Percentiles rank a stretch among this genome's conserved stretches.
Conservation (phyloP, 2,329 filamentous ascomycete genomes). For the Pseudogymnoascus sp. region DNA sequence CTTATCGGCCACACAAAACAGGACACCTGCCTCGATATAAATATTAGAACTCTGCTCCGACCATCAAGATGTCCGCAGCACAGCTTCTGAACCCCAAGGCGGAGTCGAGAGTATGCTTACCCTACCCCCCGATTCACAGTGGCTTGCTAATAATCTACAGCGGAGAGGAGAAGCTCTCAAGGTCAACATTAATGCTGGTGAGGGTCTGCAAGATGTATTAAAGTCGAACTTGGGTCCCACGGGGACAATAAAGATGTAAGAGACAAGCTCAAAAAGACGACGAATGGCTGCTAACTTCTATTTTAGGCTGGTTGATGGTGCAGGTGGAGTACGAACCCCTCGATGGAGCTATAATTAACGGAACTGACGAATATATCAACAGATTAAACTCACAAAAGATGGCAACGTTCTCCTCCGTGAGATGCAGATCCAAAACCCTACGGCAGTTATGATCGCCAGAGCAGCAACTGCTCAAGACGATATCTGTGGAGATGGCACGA, state of each 20-base stretch:
- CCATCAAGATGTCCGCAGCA: constrained; percentile 74
- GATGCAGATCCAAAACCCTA: constrained; percentile 97
- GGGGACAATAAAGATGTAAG: constrained; percentile 91
- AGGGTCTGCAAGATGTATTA: constrained; percentile 87
- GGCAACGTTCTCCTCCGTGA: constrained; percentile 75
- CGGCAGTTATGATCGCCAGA: constrained; percentile 73
- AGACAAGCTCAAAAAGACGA: constrained; percentile 22
- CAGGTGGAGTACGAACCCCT: constrained; percentile 49
- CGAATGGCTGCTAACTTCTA: constrained; percentile 9
- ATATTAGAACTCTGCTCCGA: constrained; percentile 12
- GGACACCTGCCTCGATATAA: constrained; percentile 12
- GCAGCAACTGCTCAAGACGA: constrained; percentile 97
- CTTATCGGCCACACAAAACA: constrained; percentile 7
- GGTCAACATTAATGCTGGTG: constrained; percentile 95
- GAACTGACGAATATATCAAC: constrained; percentile 21
- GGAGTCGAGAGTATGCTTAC: constrained; percentile 74
- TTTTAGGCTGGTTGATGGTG: constrained; percentile 57
- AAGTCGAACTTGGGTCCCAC: constrained; percentile 91
- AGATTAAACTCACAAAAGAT: constrained; percentile 99
- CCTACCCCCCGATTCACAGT: constrained; percentile 16
- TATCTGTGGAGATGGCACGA: constrained; percentile 96
- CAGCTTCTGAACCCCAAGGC: constrained; percentile 98
- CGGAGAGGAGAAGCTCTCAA: constrained; percentile 91
- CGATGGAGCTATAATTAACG: neutral
- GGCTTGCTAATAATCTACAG: constrained; percentile 39